Base-by-base conservation (phyloP, 2,329 filamentous ascomycete genomes). In the Xylaria arbuscula region DNA sequence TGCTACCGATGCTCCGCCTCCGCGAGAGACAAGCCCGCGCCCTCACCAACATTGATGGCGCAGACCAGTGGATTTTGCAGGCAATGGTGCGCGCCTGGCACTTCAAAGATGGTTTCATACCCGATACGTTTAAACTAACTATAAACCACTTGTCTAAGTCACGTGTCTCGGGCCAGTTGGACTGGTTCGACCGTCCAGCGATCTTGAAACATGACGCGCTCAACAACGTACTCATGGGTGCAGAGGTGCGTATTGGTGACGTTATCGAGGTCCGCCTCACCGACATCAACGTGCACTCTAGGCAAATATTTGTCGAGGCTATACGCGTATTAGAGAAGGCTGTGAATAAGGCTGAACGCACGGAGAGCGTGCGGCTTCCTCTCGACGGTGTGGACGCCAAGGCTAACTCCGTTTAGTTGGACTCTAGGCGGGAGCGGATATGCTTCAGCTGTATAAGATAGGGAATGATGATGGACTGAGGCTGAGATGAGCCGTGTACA, bases 51-150 rank as follows among this genome's bases (percentile, higher is more conserved):
- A 74, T 77, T n/a, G 77, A 79, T 53, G 86, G 86, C 61, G 75
- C 77, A 51, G 73, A 81, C 71, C 83, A 87, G 72, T 90, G 87
- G 86, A 83, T 88, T 55, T 80, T 88, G 55, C 87, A 90, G 74
- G 87, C 88, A 28, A 80, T 91, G 38, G 80, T 88, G 61, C 86
- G 88, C 15, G 88, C 86, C 15, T 90, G 88, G 88, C 80, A 81
- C 69, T 88, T 85, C 72, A 80, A 80, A 60, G 85, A 89, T 74
- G 78, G 79, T 9, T 70, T 77, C 56, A 75, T 87, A 32, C 86
- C 87, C n/a, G 70, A 77, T 36, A 82, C 79, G 3, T 84, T 90
- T 70, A 76, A 75, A 53, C 85, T 88, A 71, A 83, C 78, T 2
- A 85, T 89, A 45, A 68, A 72, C 28, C 78, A 81, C 17, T 75